Conservation (phyloP, 257 asterid species). For the Nicotiana knightiana region DNA sequence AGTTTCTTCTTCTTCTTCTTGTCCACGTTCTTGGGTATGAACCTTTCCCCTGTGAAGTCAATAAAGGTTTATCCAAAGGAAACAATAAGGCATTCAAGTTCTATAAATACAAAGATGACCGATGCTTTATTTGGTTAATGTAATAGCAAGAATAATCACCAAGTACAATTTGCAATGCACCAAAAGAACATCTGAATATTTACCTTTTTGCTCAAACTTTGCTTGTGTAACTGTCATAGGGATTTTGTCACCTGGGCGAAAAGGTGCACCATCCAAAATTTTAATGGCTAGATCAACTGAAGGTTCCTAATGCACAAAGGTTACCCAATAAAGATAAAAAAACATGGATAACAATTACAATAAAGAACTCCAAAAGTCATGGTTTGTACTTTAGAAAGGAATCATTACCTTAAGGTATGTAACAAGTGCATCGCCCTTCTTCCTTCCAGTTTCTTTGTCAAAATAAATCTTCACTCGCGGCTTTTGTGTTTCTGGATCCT, state of each 20-base stretch:
- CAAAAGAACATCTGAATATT: conserved; percentile 3
- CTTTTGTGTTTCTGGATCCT: conserved; percentile 96
- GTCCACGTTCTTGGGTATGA: conserved; percentile 76
- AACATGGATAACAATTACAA: neutral
- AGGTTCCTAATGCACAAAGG: conserved; percentile 56
- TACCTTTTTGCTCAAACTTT: conserved; percentile 93
- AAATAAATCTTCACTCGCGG: conserved; percentile 88
- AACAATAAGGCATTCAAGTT: neutral
- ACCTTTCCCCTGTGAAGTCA: conserved; percentile 59
- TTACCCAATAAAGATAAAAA: conserved; percentile 1
- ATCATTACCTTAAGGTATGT: conserved; percentile 76
- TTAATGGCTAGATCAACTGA: conserved; percentile 85
- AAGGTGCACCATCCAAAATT: conserved; percentile 83
- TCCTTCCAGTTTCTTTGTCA: conserved; percentile 78
- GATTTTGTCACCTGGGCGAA: conserved; percentile 67
- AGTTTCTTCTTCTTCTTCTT: conserved; percentile 82
- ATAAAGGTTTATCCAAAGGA: conserved; percentile 8
- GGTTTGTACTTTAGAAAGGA: conserved; percentile 9
- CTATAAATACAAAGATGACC: neutral
- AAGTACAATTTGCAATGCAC: conserved; percentile 12
- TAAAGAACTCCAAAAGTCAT: neutral
- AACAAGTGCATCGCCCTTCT: conserved; percentile 93
- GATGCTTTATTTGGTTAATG: neutral
- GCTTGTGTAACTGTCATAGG: conserved; percentile 81
- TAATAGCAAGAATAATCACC: neutral